Evolutionary conservation across 495 filamentous ascomycete genomes (phyloP).

Genomic region (Aspergillus bridgeri): DNA sequence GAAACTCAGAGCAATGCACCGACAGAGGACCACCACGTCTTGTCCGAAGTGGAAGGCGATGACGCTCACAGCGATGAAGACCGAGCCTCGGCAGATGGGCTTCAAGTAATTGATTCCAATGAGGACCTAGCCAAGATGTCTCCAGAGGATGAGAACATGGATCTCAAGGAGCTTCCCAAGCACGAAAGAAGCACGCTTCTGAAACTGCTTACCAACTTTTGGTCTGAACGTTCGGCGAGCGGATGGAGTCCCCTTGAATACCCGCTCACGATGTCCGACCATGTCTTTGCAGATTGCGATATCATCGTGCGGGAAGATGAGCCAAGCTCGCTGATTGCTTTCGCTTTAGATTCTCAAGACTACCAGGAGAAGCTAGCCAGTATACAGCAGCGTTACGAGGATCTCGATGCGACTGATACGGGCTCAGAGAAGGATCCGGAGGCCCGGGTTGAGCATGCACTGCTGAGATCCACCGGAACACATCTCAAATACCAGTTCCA

Average conservation of each 20-base stretch:
- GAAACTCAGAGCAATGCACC: conserved; percentile 50
- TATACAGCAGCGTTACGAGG: conserved; percentile 60
- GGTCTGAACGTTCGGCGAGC: conserved; percentile 95
- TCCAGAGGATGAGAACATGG: conserved; percentile 53
- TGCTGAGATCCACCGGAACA: conserved; percentile 78
- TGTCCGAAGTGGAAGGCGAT: conserved; percentile 66
- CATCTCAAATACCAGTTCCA: conserved; percentile 94
- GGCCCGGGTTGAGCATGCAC: conserved; percentile 60
- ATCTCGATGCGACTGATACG: conserved; percentile 25
- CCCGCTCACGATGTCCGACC: conserved; percentile 80
- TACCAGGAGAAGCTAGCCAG: conserved; percentile 74
- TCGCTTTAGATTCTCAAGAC: conserved; percentile 80
- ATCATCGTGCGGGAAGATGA: conserved; percentile 97
- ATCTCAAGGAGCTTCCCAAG: conserved; percentile 74
- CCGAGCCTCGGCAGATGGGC: conserved; percentile 57
- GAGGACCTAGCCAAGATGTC: conserved; percentile 60
- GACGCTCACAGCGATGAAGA: conserved; percentile 66
- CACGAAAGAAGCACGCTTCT: conserved; percentile 88
- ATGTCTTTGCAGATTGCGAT: conserved; percentile 96
- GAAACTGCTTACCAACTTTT: conserved; percentile 95
- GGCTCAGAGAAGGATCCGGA: conserved; percentile 48
- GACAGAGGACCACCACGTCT: conserved; percentile 51
- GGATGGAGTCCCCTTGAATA: conserved; percentile 96
- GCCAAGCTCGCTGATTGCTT: conserved; percentile 91
- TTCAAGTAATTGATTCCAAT: conserved; percentile 62